Evolutionary conservation across 176 grass and related monocot species (phyloP).

Genomic region (Metroxylon sagu): DNA sequence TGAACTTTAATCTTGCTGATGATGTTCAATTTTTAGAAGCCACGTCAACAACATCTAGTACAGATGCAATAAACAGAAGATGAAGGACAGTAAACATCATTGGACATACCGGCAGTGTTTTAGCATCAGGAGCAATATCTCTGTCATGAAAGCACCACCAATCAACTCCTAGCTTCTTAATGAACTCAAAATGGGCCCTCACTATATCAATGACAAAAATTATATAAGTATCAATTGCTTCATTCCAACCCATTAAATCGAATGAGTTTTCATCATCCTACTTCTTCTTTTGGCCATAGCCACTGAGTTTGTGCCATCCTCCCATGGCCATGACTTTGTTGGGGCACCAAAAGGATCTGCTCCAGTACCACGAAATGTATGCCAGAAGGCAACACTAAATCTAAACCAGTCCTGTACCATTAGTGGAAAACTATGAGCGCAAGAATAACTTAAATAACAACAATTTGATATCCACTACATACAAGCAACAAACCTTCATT

Average conservation of each 20-base stretch:
- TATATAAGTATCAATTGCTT: too few relatives aligned
- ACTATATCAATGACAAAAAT: constrained; percentile 27
- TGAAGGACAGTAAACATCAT: too few relatives aligned
- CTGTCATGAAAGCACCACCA: constrained; percentile 97
- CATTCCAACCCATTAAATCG: neutral
- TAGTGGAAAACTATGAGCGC: neutral
- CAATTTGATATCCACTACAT: too few relatives aligned
- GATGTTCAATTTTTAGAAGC: too few relatives aligned
- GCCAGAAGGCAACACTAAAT: constrained; percentile 91
- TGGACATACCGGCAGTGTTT: constrained; percentile 51
- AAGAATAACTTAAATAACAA: neutral
- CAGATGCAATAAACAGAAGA: too few relatives aligned
- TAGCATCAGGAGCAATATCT: constrained; percentile 87
- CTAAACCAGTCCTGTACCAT: constrained; percentile 77
- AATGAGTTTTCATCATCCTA: constrained; percentile 23
- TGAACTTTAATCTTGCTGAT: too few relatives aligned
- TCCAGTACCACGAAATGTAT: constrained; percentile 79
- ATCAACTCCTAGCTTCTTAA: constrained; percentile 90
- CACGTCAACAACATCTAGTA: too few relatives aligned
- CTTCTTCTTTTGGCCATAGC: constrained; percentile 93
- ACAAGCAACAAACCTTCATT: constrained; percentile 61
- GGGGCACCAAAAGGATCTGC: constrained; percentile 81
- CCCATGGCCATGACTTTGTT: constrained; percentile 92
- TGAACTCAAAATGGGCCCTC: constrained; percentile 96
- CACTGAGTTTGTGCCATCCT: constrained; percentile 83